Evolutionary conservation across 129 eudicot species (phyloP), one percentile per base, ranked within the genome.

Genomic region (Flaveria bidentis): DNA sequence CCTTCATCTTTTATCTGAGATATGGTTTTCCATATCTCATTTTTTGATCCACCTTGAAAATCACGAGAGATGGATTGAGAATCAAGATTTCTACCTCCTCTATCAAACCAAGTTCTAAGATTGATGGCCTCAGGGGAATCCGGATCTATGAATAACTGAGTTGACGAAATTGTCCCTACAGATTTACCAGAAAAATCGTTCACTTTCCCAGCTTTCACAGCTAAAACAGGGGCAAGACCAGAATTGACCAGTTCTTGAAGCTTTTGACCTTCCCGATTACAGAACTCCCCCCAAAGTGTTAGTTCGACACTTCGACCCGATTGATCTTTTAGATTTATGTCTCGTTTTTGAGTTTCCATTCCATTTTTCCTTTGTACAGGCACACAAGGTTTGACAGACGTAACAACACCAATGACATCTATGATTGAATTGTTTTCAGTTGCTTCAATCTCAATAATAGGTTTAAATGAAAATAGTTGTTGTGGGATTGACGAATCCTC

Each of bases 241-340:
- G 86, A 73, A 47, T 87, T 88, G 16, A 85, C 84, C 84, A 89
- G 67, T 45, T 84, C 96, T 70, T 94, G 96, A 52, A 94, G 85
- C 39, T 83, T 80, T 78, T 91, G 97, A 39, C 99, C 99, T 86
- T 91, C 99, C 53, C 88, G 72, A 47, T 91, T 95, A 84, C 99
- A 95, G 64, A 91, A 87, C 74, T 91, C 99, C 17, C 99, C 99
- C 99, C 99, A 95, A 17, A 95, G 88, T 13, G 99, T 89, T 76
- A 95, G 69, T 62, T 94, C 99, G 3, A 94, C 91, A 46, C 96
- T 94, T 65, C 69, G 49, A 17, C 86, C 91, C 9, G 99, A 91
- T 67, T 87, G 89, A 79, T 95, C 99, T 85, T 95, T 95, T 63
- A 95, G 57, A 71, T 81, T 89, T 26, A 95, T 68, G 52, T 84